A percentile compares a stretch with the other conserved stretches of the same genome.
These are phyloP conservation scores for Opeltia flavorubescens DNA, from an alignment of 495 filamentous ascomycete species.

Conservation along the genomic window DNA sequence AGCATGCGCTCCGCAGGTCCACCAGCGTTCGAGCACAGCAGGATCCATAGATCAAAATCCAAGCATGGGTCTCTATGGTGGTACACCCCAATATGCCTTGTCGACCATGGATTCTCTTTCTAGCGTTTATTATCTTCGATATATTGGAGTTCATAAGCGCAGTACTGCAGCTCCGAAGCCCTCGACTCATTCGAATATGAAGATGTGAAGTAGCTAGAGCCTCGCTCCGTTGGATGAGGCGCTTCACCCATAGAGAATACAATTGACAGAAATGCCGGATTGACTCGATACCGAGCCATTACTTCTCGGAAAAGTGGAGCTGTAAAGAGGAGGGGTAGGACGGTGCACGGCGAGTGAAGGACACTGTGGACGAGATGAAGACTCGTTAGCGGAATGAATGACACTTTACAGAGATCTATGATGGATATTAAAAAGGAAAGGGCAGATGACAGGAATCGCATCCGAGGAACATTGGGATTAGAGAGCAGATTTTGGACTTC, in stretches of 20 bases:
- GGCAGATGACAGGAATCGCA: background rate
- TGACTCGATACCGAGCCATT: background rate
- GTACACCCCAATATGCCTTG: background rate
- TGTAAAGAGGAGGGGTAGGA: background rate
- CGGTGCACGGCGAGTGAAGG: background rate
- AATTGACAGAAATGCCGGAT: background rate
- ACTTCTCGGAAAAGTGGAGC: background rate
- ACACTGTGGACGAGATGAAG: background rate
- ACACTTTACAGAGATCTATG: background rate
- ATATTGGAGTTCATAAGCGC: background rate
- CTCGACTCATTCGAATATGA: background rate
- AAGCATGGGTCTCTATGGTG: background rate
- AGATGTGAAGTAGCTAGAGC: background rate
- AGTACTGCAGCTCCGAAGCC: background rate
- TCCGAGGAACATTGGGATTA: background rate
- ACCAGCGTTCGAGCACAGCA: background rate
- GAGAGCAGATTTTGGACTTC: background rate
- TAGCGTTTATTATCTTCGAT: background rate
- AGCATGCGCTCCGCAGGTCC: background rate
- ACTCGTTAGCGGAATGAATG: background rate
- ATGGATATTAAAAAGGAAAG: background rate
- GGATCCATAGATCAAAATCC: background rate
- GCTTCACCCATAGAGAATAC: background rate
- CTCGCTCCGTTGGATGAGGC: background rate
- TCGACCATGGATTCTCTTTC: background rate